phyloP scores from a whole-genome alignment of 495 filamentous ascomycete species.

The Xylaria palmicola region DNA sequence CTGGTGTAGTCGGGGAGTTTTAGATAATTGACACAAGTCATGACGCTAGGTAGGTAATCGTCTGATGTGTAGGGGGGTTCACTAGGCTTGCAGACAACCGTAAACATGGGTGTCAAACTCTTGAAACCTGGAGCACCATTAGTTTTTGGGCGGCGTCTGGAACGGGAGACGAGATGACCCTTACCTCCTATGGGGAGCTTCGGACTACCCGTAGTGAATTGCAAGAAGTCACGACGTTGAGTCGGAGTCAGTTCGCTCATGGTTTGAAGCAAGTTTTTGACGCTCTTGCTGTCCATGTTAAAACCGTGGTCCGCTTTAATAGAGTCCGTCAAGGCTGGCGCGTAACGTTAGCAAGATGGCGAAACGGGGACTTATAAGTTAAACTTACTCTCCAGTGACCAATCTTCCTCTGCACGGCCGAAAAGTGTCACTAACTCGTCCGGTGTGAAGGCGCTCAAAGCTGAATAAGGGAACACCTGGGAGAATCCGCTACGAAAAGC shows the following conservation, averaged over 20 bases:
- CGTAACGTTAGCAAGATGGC: constrained; percentile 23
- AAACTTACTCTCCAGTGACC: constrained; percentile 90
- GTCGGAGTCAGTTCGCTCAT: constrained; percentile 83
- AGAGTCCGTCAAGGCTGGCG: constrained; percentile 86
- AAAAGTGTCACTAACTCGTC: constrained; percentile 97
- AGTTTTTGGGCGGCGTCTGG: neutral
- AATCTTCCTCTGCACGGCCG: constrained; percentile 92
- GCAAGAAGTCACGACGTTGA: constrained; percentile 90
- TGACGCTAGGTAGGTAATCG: constrained; percentile 96
- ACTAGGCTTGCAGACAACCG: constrained; percentile 96
- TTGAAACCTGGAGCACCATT: constrained; percentile 73
- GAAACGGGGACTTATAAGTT: neutral
- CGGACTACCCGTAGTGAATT: constrained; percentile 97
- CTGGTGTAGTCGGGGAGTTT: constrained; percentile 95
- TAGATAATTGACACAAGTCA: constrained; percentile 99
- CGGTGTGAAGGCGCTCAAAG: constrained; percentile 91
- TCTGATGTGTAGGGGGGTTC: constrained; percentile 93
- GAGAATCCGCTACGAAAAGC: constrained; percentile 92
- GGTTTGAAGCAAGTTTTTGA: constrained; percentile 86
- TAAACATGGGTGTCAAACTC: constrained; percentile 94
- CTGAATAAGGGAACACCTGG: constrained; percentile 92
- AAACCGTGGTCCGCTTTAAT: constrained; percentile 99
- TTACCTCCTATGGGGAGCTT: constrained; percentile 97
- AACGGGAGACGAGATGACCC: constrained; percentile 26
- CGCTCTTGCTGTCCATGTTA: constrained; percentile 98